Percentiles rank a stretch among this genome's conserved stretches.
These are phyloP conservation scores for Diplodia corticola DNA, from an alignment of 2,329 filamentous ascomycete species.

Conservation along the genomic window DNA sequence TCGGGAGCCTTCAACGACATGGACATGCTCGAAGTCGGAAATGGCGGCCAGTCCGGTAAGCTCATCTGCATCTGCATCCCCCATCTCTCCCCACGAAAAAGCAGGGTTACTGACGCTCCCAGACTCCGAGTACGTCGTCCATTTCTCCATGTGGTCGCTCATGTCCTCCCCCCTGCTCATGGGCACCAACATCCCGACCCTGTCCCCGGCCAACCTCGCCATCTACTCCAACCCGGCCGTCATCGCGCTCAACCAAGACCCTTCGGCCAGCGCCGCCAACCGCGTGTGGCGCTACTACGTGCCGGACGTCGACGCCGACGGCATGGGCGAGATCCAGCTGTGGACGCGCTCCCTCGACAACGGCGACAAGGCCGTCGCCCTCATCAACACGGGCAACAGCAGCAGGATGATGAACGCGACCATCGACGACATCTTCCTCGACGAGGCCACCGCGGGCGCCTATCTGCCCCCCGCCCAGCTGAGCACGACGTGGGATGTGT, in stretches of 20 bases:
- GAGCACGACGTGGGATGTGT: constrained; percentile 52
- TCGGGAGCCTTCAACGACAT: constrained; percentile 52
- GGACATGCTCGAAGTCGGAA: constrained; percentile 53
- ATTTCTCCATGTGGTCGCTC: constrained; percentile 54
- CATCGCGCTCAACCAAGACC: constrained; percentile 53
- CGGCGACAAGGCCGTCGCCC: constrained; percentile 50
- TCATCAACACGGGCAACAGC: constrained; percentile 53
- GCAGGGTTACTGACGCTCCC: constrained; percentile 26
- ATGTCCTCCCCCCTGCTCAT: constrained; percentile 51
- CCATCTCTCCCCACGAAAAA: neutral
- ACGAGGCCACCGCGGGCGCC: constrained; percentile 46
- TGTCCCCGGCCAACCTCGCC: constrained; percentile 46
- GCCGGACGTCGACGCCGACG: constrained; percentile 44
- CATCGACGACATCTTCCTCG: constrained; percentile 55
- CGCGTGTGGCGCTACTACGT: constrained; percentile 50
- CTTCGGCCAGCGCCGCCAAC: constrained; percentile 43
- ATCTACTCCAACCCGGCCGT: constrained; percentile 52
- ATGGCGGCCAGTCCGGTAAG: constrained; percentile 36
- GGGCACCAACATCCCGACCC: constrained; percentile 45
- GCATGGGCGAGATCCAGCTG: constrained; percentile 50
- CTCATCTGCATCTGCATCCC: neutral
- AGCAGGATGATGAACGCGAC: constrained; percentile 51
- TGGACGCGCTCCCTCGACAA: constrained; percentile 52
- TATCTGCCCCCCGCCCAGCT: constrained; percentile 42
- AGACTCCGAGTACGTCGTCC: constrained; percentile 47